Evolutionary conservation across 768 basidiomycete species (phyloP), one percentile per base, ranked within the genome.

Genomic region (Phlebiopsis gigantea): DNA sequence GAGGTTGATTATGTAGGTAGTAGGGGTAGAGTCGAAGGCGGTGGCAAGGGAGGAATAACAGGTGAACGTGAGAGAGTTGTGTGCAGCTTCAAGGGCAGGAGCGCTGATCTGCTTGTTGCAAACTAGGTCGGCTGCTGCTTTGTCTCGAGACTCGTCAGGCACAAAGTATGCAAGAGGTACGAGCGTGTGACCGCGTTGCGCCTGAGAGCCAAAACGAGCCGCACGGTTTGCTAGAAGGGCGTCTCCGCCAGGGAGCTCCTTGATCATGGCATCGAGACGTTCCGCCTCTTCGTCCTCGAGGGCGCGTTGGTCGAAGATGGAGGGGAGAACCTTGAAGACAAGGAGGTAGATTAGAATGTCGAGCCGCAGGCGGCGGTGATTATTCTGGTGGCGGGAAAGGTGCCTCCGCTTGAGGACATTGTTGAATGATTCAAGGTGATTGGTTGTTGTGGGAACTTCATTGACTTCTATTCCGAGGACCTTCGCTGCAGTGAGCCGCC

Each of bases 401-500:
- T 71, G 58, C 28, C 65, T 69, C 1, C 57, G 42, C 59, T 76
- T 74, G 1, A 75, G 56, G 4, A 72, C 44, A 9, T 65, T 59
- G 53, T 75, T 75, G 65, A 75, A 76, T 0, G 70, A 68, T 56
- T 76, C 71, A 10, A 75, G 66, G 50, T 73, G 72, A 44, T 75
- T 75, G n/a, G 71, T 74, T 5, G 74, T 75, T 0, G 71, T 62
- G 4, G 72, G 30, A 2, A 76, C 65, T 1, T 60, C 65, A 0
- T 71, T 65, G 14, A 73, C 50, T 1, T 52, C 24, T 8, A 55
- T 42, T 1, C 49, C 41, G 7, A 74, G 46, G 0, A 62, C 24
- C 2, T 28, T 28, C 0, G 72, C 68, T 9, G 71, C 73, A 10
- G 47, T 28, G 5, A 39, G 15, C 0, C 68, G 66, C 0, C 69